A percentile compares a stretch with the other conserved stretches of the same genome.
These are phyloP conservation scores for Aspergillus eucalypticola DNA, from an alignment of 2,329 filamentous ascomycete species.

Conservation along the genomic window DNA sequence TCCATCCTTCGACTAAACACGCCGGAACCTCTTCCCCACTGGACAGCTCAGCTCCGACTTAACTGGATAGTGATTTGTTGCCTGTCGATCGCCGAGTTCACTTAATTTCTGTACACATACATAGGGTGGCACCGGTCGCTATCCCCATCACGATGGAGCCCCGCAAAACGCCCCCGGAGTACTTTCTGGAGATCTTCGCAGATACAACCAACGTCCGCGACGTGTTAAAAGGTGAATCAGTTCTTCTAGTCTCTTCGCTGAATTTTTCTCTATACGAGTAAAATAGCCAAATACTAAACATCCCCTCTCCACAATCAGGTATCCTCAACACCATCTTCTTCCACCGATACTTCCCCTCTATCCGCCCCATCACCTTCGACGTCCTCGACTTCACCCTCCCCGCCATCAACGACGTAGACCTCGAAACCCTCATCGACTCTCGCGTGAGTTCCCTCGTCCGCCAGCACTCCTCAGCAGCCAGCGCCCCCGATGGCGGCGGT, in stretches of 20 bases:
- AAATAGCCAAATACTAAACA: background rate
- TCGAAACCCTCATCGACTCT: conserved; percentile 91
- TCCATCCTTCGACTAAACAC: conserved; percentile 15
- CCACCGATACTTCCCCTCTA: conserved; percentile 91
- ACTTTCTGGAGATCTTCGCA: conserved; percentile 89
- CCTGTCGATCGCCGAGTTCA: background rate
- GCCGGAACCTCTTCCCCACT: conserved; percentile 11
- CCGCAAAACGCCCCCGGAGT: conserved; percentile 72
- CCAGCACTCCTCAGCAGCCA: conserved; percentile 65
- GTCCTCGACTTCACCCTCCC: conserved; percentile 88
- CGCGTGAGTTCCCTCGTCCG: conserved; percentile 76
- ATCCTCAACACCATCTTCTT: conserved; percentile 98
- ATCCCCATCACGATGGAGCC: conserved; percentile 56
- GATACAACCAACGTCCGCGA: conserved; percentile 88
- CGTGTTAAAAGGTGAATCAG: conserved; percentile 76
- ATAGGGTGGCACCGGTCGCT: background rate
- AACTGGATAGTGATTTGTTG: conserved; percentile 20
- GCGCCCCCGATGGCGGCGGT: conserved; percentile 33
- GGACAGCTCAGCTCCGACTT: conserved; percentile 20
- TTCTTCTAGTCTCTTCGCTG: too few relatives aligned
- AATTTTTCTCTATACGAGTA: too few relatives aligned
- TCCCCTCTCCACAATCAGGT: conserved; percentile 53
- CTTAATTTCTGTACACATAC: background rate
- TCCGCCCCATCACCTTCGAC: conserved; percentile 79
- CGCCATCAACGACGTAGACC: conserved; percentile 83